Evolutionary conservation across 805 yeast genomes (phyloP), one percentile per base, ranked within the genome.

Genomic region (Sugiyamaella americana): DNA sequence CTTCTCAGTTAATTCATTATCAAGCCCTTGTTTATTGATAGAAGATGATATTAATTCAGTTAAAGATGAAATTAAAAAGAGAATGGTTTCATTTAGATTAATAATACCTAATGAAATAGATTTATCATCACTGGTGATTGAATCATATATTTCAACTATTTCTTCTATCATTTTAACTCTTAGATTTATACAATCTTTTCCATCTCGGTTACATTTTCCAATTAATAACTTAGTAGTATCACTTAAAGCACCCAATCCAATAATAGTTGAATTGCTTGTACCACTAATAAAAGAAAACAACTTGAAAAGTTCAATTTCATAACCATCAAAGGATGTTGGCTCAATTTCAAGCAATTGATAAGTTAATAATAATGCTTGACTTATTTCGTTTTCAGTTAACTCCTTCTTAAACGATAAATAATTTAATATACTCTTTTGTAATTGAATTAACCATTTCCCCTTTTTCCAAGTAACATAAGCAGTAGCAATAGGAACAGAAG

Each of bases 181-280:
- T 30, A 34, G 18, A 6, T 35, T 13, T 8, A 26, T 26, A 13
- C 13, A 16, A 35, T 10, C 37, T 5, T 5, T 17, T 5, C 37
- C 37, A 35, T 10, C 37, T 16, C 37, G 37, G 18, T 17, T 13
- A 6, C 37, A 17, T 13, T 5, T 26, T 26, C 11, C 8, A 26
- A 58, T 40, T 19, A 58, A 42, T 17, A 43, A 46, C 24, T 55
- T 57, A 19, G 55, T 45, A 1, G 62, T 50, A 37, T 52, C 54
- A 5, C 54, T 44, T 3, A 58, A 44, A 3, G 55, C 55, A 3
- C 51, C 56, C n/a, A 47, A 42, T 4, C 49, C 48, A 18, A 48
- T 41, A 3, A 49, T 30, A 19, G 47, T 44, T 21, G 55, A 37
- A 2, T 44, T 26, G 3, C 51, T 40, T n/a, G 23, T 26, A 5